Base-by-base conservation (phyloP, 2,329 filamentous ascomycete species). In the Aspergillaceae sp. region DNA sequence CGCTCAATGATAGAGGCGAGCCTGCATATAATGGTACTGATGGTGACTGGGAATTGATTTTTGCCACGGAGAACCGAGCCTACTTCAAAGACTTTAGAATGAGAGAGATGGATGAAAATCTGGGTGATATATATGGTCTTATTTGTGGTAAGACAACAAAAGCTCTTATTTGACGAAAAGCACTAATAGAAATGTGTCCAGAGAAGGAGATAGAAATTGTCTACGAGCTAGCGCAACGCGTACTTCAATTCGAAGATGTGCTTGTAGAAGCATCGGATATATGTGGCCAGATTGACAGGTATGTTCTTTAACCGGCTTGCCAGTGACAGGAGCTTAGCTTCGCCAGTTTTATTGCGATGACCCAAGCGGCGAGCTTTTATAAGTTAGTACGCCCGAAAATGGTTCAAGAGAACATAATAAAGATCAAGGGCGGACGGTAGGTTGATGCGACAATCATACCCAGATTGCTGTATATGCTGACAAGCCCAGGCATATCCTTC, bases 141-240 rank as follows among this genome's bases (percentile, higher is more conserved):
- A 95, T 98, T 46, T 86, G 86, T 56, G 85, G 87, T 86, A 72
- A 60, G 74, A 29, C 19, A 19, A 19, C 19, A 19, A 19, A 19
- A 19, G 19, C 19, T 19, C 19, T 19, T 19, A 19, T 19, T 19
- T 19, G 19, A 19, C 19, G 19, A 19, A 19, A 19, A 19, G 19
- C 19, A 19, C 19, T 19, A 19, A 19, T 19, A 19, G 19, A 19
- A 19, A 19, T 19, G 19, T 19, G 19, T 19, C 6, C 44, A 85
- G 90, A 95, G 58, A 81, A 80, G 46, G 91, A 98, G 62, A 90
- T 96, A 40, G 87, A 95, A 55, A 86, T 97, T 38, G 77, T 92
- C 0, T 85, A 96, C 57, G 72, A 78, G 3, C 78, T 98, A 29
- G 81, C 86, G 1, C 79, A 85, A 41, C 75, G 73, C 34, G 73